Base-by-base conservation (phyloP, 106 monocot genomes). In the Ottelia alismoides region DNA sequence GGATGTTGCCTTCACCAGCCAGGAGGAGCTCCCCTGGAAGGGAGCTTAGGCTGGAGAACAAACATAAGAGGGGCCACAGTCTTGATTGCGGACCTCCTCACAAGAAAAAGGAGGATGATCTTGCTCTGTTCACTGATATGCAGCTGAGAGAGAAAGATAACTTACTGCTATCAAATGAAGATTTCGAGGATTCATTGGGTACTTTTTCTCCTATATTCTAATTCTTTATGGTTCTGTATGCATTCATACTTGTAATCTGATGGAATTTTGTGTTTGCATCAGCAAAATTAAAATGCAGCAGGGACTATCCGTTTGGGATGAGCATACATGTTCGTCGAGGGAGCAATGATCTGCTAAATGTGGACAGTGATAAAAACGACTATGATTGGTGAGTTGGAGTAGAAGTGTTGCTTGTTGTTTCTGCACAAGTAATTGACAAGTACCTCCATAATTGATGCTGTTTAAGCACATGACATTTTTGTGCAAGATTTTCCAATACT, bases 381-480 rank as follows among this genome's bases (percentile, higher is more conserved):
- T 99, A 99, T 76, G 85, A 89, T 59, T 99, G 98, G 98, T 99
- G 58, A 79, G 85, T 65, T n/a, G n/a, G n/a, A n/a, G 26, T 2
- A 7, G 6, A 24, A 45, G 26, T n/a, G n/a, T n/a, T n/a, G n/a
- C n/a, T n/a, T n/a, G n/a, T n/a, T n/a, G n/a, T n/a, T n/a, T n/a
- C n/a, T n/a, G n/a, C n/a, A n/a, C n/a, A n/a, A n/a, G n/a, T n/a
- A n/a, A n/a, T n/a, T n/a, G n/a, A n/a, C n/a, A n/a, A n/a, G n/a
- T n/a, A n/a, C n/a, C n/a, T n/a, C n/a, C n/a, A n/a, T n/a, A n/a
- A n/a, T n/a, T n/a, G n/a, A n/a, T n/a, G n/a, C n/a, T n/a, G n/a
- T n/a, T n/a, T n/a, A n/a, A n/a, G n/a, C n/a, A n/a, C n/a, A n/a
- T n/a, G n/a, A n/a, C n/a, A n/a, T n/a, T n/a, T n/a, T n/a, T n/a